Conservation (phyloP, 2,329 filamentous ascomycete species). For the Emergomyces africanus region DNA sequence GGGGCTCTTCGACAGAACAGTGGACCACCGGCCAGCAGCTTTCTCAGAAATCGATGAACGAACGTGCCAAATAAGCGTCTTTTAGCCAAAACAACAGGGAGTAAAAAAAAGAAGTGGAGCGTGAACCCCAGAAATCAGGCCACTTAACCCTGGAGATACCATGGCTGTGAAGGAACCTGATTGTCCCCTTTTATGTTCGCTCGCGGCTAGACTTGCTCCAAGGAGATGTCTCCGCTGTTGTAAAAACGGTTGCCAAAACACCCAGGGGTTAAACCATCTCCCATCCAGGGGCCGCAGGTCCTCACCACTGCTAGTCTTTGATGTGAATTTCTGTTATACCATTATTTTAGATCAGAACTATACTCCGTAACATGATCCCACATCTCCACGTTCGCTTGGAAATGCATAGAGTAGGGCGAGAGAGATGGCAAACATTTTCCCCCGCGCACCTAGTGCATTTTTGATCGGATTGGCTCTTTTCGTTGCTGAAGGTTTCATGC, state of each 20-base stretch:
- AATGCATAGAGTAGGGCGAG: neutral
- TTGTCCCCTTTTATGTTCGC: neutral
- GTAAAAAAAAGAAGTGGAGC: neutral
- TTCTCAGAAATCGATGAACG: too few relatives aligned
- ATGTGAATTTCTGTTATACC: too few relatives aligned
- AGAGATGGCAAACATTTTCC: neutral
- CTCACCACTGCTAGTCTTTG: neutral
- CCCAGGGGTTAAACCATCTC: neutral
- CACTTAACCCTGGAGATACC: neutral
- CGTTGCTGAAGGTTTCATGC: neutral
- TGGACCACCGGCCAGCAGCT: too few relatives aligned
- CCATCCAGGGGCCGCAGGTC: neutral
- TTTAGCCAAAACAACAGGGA: neutral
- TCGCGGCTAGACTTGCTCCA: neutral
- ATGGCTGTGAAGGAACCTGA: neutral
- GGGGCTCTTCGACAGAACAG: too few relatives aligned
- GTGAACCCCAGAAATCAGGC: neutral
- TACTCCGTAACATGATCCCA: neutral
- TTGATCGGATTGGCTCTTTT: neutral
- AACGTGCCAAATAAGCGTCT: neutral
- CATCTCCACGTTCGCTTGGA: neutral
- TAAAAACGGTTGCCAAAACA: neutral
- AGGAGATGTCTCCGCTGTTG: neutral
- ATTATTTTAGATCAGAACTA: too few relatives aligned
- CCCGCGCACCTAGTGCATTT: neutral